Evolutionary conservation across 106 monocot species (phyloP), one percentile per base, ranked within the genome.

Genomic region (Ottelia alismoides): DNA sequence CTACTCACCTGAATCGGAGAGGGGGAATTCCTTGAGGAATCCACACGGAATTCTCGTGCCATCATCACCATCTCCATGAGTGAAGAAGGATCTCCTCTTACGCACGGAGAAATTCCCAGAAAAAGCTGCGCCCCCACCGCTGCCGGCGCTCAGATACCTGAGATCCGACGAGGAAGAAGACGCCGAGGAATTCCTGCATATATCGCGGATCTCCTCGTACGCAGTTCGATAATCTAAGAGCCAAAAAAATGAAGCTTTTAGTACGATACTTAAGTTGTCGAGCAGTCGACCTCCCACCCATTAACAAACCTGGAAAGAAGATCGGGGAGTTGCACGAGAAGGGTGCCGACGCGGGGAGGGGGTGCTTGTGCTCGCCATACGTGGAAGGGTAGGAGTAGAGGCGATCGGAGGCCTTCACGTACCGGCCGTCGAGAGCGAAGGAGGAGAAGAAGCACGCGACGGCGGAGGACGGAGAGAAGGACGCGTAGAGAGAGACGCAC

Each of bases 291-390:
- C n/a, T n/a, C n/a, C n/a, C n/a, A n/a, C n/a, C n/a, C n/a, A n/a
- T n/a, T n/a, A n/a, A n/a, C n/a, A n/a, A n/a, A 93, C 92, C 87
- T 56, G 76, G 46, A 69, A 94, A 88, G 30, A 40, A 58, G 21
- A 81, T 58, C 47, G 88, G 71, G 52, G 80, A 67, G 61, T 73
- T 30, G 75, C 93, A 94, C 18, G 75, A 32, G n/a, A n/a, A n/a
- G 21, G 83, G 43, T 31, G 61, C 72, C 20, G 77, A 22, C 49
- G 80, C 30, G 49, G 92, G 80, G 28, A 93, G 46, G 48, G 92
- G 87, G 63, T 94, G 59, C 78, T 84, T 94, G 72, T 78, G 88
- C 60, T 88, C 84, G 24, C 93, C 93, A 30, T 94, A 94, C 52
- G 74, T 55, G 17, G 45, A 14, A 2, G 84, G 93, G 60, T 88